Base-by-base conservation (phyloP, 2,329 filamentous ascomycete genomes). In the Fusarium virguliforme region DNA sequence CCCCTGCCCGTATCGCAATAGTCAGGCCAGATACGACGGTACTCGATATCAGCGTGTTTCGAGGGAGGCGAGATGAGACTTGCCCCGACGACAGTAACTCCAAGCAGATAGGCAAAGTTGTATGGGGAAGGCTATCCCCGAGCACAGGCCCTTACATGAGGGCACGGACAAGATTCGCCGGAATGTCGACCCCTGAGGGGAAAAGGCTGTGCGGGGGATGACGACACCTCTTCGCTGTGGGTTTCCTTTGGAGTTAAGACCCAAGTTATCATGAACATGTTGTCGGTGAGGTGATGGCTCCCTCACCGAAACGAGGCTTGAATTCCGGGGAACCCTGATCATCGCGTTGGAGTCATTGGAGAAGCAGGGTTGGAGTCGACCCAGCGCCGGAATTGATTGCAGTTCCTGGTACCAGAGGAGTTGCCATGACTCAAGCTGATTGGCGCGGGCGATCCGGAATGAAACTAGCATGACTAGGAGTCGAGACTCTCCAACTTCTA, bases 71-170 rank as follows among this genome's bases (percentile, higher is more conserved):
- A 46, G 28, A 28, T 24, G 55, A 58, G 55, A 38, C 51, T 26
- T 55, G 34, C 34, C 51, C 22, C 6, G 12, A 28, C 22, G 26
- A n/a, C 28, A 12, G 43, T 30, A 18, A 18, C 43, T 50, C 48
- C 48, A 18, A 18, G 30, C 30, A 53, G 32, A 54, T 32, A 35
- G 18, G 50, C 30, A 54, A 50, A 8, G 46, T 50, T 54, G 51
- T 54, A 54, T 38, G 32, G 15, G 51, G 51, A 54, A 56, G 26
- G 53, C 53, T 40, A 22, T 56, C 30, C 35, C 53, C 9, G 53
- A 56, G 53, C 53, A 40, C 53, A 38, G 53, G 53, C 34, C 53
- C 40, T 30, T 56, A 18, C 40, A 54, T 54, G 34, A 38, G n/a
- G 15, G 46, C 46, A 50, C 26, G 46, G 46, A 6, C n/a, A 30